Evolutionary conservation across 2,329 filamentous ascomycete genomes (phyloP).

Genomic region (Trichoderma lentiforme): DNA sequence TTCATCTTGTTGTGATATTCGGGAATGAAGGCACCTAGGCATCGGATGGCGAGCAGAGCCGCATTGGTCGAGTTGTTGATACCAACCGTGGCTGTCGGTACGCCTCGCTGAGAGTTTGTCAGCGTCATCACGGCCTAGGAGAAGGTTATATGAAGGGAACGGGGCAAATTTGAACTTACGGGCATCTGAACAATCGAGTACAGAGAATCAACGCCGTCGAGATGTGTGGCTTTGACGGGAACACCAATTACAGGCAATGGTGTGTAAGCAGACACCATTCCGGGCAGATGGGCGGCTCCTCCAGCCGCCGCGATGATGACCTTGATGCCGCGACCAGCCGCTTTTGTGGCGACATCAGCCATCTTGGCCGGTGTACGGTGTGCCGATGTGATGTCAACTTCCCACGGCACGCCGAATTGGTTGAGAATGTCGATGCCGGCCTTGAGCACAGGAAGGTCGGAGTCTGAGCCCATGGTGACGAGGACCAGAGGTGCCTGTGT

Average conservation of each 20-base stretch:
- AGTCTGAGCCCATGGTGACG: constrained; percentile 82
- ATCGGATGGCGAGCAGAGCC: constrained; percentile 66
- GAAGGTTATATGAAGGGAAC: constrained; percentile 24
- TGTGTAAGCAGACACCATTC: constrained; percentile 72
- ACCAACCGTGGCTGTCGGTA: constrained; percentile 71
- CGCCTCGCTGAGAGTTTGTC: constrained; percentile 43
- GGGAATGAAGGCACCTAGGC: constrained; percentile 57
- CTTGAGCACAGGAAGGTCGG: constrained; percentile 66
- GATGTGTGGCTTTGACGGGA: constrained; percentile 68
- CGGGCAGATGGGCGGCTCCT: constrained; percentile 69
- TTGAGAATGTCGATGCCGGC: constrained; percentile 64
- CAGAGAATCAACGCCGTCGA: constrained; percentile 70
- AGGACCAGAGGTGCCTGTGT: constrained; percentile 57
- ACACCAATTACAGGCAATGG: constrained; percentile 73
- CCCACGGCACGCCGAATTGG: constrained; percentile 69
- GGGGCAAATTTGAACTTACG: constrained; percentile 34
- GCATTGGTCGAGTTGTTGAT: constrained; percentile 81
- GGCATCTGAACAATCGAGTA: constrained; percentile 78
- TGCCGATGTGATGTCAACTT: constrained; percentile 73
- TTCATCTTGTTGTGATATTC: constrained; percentile 57
- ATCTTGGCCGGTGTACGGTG: constrained; percentile 71
- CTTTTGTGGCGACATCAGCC: constrained; percentile 62
- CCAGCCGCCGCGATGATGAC: constrained; percentile 75
- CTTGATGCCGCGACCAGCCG: constrained; percentile 62
- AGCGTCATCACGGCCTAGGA: constrained; percentile 28